Evolutionary conservation across 1,139 yeast genomes (phyloP), one percentile per base, ranked within the genome.

Genomic region (Geotrichum bryndzae): DNA sequence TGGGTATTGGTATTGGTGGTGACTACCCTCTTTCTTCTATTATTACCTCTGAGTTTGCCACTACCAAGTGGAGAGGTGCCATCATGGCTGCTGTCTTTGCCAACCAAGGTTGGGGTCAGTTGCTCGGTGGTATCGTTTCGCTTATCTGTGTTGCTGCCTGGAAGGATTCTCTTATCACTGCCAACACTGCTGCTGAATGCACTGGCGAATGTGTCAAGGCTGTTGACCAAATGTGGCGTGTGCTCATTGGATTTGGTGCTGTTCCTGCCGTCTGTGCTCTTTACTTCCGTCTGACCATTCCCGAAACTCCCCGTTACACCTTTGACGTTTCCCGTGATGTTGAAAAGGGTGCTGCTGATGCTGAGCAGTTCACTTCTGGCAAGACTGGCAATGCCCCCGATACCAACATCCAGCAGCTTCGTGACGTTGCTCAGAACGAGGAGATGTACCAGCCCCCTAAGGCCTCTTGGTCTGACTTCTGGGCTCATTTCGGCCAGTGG

Each of bases 1-100:
- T 60, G 63, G 63, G 63, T 60, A 82, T 94, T 70, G 99, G 99
- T 85, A 94, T 94, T 71, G 99, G 99, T 80, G 99, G 98, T 82
- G 99, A 94, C 79, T 94, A 94, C 78, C 98, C 99, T 70, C 84
- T 94, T 77, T 91, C 98, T 54, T 94, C 98, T 53, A 74, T 78
- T 58, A 68, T 74, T 55, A 77, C 77, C 62, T 76, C 76, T 76
- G 79, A 76, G 68, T 68, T 69, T 58, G 72, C 74, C 31, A 70
- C 69, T 51, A 66, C 68, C 64, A 67, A 72, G 51, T 78, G 76
- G 70, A 75, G 79, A 66, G 79, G 79, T 51, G 74, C 79, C 65
- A 75, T 72, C 65, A 78, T 76, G 63, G 68, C 68, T 46, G 68
- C 70, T 60, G 79, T 78, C 53, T 76, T 76, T 72, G 67, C 74